These are phyloP conservation scores for Pseudogymnoascus sp. DNA, from an alignment of 2,329 filamentous ascomycete species.

Conservation along the genomic window DNA sequence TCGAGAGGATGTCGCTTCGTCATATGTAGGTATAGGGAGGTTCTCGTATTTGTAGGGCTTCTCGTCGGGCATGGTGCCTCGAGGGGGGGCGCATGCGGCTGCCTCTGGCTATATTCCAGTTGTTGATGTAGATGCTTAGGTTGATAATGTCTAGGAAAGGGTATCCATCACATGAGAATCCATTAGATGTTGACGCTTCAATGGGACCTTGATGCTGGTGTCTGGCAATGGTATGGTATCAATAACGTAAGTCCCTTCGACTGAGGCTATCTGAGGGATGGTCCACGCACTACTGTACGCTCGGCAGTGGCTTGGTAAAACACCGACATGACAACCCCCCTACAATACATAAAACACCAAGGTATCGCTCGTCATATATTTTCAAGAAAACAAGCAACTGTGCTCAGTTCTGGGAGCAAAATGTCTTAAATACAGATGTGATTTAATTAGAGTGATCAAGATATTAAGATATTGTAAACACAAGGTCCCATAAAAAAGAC, in stretches of 20 bases:
- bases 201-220: not conserved
- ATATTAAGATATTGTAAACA: not conserved
- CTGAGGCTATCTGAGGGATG: not conserved
- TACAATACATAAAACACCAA: conserved; percentile 9
- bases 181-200: conserved; percentile 7
- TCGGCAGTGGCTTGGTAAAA: conserved; percentile 8
- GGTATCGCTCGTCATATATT: conserved; percentile 4
- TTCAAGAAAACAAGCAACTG: not conserved
- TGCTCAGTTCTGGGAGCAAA: not conserved
- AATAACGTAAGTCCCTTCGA: not conserved
- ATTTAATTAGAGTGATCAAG: not conserved
- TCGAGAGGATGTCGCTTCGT: conserved; percentile 63
- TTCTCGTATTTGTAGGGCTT: conserved; percentile 50
- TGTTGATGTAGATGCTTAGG: not conserved
- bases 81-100: conserved; percentile 1
- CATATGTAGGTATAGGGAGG: conserved; percentile 73
- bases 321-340: conserved; percentile 5
- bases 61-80: conserved; percentile 37
- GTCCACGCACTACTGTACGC: conserved; percentile 7
- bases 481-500: not conserved
- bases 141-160: not conserved
- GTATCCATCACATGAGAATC: not conserved
- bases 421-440: not conserved
- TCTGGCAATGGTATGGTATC: conserved; percentile 2
- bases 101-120: not conserved